phyloP scores from a whole-genome alignment of 164 flowering plant genomes.

The Kalanchoe fedtschenkoi region DNA sequence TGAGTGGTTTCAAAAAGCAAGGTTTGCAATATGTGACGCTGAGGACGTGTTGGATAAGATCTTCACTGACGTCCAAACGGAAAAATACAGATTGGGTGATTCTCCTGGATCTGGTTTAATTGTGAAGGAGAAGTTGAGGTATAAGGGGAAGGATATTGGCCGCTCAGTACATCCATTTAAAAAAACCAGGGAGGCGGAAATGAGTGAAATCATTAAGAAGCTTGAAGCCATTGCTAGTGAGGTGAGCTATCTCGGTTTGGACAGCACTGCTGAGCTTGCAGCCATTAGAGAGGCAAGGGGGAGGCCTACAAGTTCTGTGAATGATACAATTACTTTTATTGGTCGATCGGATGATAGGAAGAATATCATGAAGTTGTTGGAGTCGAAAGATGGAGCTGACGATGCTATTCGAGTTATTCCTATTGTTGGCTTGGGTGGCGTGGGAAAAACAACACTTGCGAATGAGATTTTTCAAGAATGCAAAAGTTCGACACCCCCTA shows the following conservation, averaged over 20 bases:
- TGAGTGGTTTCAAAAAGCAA: not conserved
- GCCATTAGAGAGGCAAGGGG: not conserved
- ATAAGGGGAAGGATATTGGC: constrained; percentile 6
- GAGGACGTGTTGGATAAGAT: constrained; percentile 18
- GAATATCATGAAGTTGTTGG: too few species aligned
- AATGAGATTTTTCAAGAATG: too few species aligned
- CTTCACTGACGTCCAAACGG: constrained; percentile 6
- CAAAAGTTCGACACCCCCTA: too few species aligned
- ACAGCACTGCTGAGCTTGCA: not conserved
- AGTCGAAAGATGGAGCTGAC: not conserved
- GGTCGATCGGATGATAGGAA: too few species aligned
- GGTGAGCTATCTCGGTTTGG: not conserved
- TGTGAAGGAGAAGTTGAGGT: not conserved
- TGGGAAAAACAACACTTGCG: constrained; percentile 30
- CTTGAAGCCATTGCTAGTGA: not conserved
- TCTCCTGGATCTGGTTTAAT: not conserved
- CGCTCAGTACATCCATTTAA: not conserved
- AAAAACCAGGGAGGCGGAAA: not conserved
- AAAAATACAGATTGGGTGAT: not conserved
- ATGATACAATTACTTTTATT: too few species aligned
- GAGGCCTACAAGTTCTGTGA: not conserved
- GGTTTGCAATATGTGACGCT: constrained; percentile 5
- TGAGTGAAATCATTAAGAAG: not conserved
- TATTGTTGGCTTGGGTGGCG: too few species aligned
- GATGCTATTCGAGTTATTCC: constrained; percentile 22